A percentile compares a stretch with the other conserved stretches of the same genome.
Conservation (phyloP, 352 stramenopile genomes). For the Pythium dissimile region DNA sequence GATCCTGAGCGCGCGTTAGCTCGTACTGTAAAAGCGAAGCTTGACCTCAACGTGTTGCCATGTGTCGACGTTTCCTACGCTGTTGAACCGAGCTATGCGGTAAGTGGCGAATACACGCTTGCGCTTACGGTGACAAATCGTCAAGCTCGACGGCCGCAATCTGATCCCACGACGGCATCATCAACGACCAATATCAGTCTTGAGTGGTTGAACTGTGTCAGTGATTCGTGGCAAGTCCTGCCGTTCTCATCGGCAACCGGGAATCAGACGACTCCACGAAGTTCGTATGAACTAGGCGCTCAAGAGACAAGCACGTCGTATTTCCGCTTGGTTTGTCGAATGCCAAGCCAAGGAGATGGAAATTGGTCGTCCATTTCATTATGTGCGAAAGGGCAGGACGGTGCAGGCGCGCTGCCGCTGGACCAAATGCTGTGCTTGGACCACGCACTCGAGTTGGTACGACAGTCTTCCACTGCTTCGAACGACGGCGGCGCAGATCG, state of each 20-base stretch:
- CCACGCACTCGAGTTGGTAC: slow-evolving; percentile 50
- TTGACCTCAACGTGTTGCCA: slow-evolving; percentile 57
- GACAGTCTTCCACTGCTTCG: slow-evolving; percentile 7
- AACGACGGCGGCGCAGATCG: slow-evolving; percentile 21
- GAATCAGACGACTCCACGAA: background rate
- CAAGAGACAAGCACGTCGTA: slow-evolving; percentile 78
- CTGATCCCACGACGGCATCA: background rate
- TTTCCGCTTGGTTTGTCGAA: slow-evolving; percentile 57
- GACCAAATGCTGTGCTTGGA: slow-evolving; percentile 77
- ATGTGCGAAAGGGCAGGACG: background rate
- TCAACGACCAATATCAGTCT: slow-evolving; percentile 46
- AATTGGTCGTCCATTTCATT: background rate
- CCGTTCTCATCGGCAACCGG: slow-evolving; percentile 24
- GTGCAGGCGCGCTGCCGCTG: slow-evolving; percentile 30
- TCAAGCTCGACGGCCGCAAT: slow-evolving; percentile 27
- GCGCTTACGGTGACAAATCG: slow-evolving; percentile 62
- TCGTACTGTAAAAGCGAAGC: slow-evolving; percentile 48
- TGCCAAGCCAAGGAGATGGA: background rate
- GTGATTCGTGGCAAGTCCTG: slow-evolving; percentile 56
- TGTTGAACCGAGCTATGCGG: slow-evolving; percentile 63
- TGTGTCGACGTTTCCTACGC: slow-evolving; percentile 64
- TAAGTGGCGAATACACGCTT: slow-evolving; percentile 67
- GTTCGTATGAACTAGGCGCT: slow-evolving; percentile 32
- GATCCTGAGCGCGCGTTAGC: slow-evolving; percentile 12
- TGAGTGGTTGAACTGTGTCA: slow-evolving; percentile 59